Conservation (phyloP, 176 grass and related monocot genomes). For the Oryza rufipogon region DNA sequence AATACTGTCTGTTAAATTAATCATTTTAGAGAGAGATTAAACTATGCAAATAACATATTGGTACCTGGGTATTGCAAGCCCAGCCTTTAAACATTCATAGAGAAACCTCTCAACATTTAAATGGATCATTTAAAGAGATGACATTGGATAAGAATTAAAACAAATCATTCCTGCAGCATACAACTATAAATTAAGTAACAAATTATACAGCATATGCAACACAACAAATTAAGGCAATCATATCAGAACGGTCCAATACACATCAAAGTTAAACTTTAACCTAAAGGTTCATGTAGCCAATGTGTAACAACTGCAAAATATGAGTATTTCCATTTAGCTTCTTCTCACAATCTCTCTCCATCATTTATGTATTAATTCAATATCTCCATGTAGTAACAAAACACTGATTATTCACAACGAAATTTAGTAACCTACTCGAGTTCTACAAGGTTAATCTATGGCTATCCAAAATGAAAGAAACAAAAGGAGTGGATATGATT, state of each 20-base stretch:
- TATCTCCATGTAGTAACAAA: background rate
- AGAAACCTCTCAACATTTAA: background rate
- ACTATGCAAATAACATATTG: conserved; percentile 3
- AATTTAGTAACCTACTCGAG: background rate
- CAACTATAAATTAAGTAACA: conserved; percentile 26
- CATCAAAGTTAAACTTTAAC: background rate
- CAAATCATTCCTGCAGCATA: background rate
- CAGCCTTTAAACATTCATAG: conserved; percentile 21
- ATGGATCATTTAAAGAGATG: conserved; percentile 16
- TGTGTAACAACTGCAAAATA: background rate
- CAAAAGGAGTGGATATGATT: background rate
- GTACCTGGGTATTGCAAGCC: conserved; percentile 8
- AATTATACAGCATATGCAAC: background rate
- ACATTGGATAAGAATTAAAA: background rate
- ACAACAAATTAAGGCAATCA: background rate
- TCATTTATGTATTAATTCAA: background rate
- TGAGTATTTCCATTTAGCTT: background rate
- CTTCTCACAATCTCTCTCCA: background rate
- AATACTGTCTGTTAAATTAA: background rate
- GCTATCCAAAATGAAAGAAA: conserved; percentile 11
- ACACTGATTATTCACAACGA: background rate
- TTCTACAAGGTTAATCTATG: background rate
- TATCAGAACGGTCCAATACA: background rate
- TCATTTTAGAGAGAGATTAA: background rate
- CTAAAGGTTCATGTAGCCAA: background rate